Conservation (phyloP, 2,329 filamentous ascomycete genomes). For the Sporothrix sp. region DNA sequence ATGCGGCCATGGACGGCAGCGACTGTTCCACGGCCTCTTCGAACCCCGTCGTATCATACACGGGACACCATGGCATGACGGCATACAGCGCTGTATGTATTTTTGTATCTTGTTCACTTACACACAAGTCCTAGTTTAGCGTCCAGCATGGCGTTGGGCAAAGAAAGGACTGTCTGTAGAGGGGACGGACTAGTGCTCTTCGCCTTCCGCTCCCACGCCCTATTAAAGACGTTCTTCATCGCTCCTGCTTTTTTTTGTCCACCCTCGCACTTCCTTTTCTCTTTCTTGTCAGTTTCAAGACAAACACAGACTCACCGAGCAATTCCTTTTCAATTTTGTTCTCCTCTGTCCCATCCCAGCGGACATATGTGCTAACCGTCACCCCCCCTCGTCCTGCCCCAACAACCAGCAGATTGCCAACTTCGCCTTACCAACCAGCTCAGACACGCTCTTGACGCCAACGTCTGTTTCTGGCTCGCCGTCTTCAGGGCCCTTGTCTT, state of each 20-base stretch:
- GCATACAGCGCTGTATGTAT: neutral
- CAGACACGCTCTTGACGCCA: neutral
- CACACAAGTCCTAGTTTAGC: neutral
- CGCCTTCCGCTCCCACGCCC: neutral
- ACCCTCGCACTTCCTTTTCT: neutral
- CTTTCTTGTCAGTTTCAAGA: neutral
- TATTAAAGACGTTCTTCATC: too few relatives aligned
- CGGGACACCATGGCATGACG: neutral
- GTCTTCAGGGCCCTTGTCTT: neutral
- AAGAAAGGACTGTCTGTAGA: too few relatives aligned
- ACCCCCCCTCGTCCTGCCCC: neutral
- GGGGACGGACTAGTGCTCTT: neutral
- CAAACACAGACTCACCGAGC: neutral
- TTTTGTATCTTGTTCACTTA: neutral
- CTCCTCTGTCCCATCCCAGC: neutral
- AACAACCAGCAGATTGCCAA: neutral
- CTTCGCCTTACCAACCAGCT: neutral
- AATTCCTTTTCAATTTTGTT: neutral
- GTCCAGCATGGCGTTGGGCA: neutral
- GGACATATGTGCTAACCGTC: conserved; percentile 1
- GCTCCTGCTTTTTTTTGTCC: neutral
- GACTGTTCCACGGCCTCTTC: neutral
- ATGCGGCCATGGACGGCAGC: neutral
- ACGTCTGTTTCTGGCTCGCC: neutral
- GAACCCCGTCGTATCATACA: neutral